A percentile compares a stretch with the other conserved stretches of the same genome.
phyloP scores from a whole-genome alignment of 176 grass and related monocot species.

The Lolium rigidum region DNA sequence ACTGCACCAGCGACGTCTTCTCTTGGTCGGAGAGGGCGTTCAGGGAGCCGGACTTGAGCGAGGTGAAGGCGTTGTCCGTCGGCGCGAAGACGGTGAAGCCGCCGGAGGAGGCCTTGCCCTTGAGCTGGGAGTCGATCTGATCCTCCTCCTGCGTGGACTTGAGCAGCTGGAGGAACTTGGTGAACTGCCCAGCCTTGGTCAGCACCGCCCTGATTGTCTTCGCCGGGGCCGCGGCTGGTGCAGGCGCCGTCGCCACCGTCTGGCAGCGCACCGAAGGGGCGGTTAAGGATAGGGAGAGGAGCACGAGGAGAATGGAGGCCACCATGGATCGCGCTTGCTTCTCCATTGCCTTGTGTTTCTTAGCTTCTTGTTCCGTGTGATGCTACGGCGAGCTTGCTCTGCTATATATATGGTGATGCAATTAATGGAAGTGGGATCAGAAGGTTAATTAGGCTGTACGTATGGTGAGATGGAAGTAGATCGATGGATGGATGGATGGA shows the following conservation, averaged over 20 bases:
- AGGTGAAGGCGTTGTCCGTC: constrained; percentile 80
- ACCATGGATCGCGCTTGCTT: background rate
- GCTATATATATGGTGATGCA: constrained; percentile 5
- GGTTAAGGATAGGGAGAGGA: background rate
- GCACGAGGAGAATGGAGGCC: background rate
- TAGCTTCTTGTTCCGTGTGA: background rate
- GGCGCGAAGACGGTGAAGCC: constrained; percentile 93
- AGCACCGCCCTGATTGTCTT: constrained; percentile 76
- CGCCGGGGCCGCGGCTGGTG: constrained; percentile 45
- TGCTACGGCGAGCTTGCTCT: background rate
- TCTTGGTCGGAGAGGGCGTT: constrained; percentile 83
- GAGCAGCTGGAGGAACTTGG: constrained; percentile 79
- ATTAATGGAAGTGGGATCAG: constrained; percentile 5
- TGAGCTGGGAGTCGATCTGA: constrained; percentile 93
- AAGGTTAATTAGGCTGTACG: background rate
- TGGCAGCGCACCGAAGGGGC: background rate
- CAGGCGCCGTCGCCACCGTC: background rate
- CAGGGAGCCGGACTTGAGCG: constrained; percentile 70
- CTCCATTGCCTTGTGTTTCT: background rate
- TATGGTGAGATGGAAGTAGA: constrained; percentile 16
- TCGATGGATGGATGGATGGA: constrained; percentile 45
- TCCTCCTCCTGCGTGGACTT: constrained; percentile 56
- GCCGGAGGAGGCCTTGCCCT: constrained; percentile 62
- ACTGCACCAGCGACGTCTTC: constrained; percentile 89
- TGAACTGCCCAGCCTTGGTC: constrained; percentile 84